Evolutionary conservation across 148 eudicot species (phyloP).

Genomic region (Pharnaceum exiguum): DNA sequence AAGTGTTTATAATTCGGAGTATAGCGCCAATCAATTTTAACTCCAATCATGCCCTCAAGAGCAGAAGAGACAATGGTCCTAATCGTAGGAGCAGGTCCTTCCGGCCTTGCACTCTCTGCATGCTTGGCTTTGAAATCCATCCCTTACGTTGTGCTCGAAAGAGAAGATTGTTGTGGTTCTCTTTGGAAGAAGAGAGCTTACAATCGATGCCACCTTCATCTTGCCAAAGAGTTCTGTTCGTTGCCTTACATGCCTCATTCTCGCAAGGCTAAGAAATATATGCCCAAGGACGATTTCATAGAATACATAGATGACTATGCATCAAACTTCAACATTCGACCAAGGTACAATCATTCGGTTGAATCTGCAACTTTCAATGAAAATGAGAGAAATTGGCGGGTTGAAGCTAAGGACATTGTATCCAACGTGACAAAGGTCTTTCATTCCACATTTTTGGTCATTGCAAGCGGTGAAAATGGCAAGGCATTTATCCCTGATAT

Average conservation of each 20-base stretch:
- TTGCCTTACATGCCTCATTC: conserved; percentile 33
- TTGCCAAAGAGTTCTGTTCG: conserved; percentile 36
- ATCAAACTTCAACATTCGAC: conserved; percentile 24
- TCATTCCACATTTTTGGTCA: conserved; percentile 22
- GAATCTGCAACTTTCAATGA: conserved; percentile 23
- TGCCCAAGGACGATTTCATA: conserved; percentile 33
- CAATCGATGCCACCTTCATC: conserved; percentile 46
- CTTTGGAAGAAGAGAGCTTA: conserved; percentile 49
- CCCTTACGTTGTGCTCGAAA: conserved; percentile 38
- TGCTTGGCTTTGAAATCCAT: conserved; percentile 24
- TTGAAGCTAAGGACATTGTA: conserved; percentile 1
- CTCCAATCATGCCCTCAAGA: not conserved
- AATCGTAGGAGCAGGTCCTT: conserved; percentile 41
- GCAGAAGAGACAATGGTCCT: conserved; percentile 26
- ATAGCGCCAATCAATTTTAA: conserved; percentile 45
- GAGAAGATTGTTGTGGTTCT: conserved; percentile 43
- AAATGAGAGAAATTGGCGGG: conserved; percentile 22
- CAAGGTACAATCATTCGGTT: conserved; percentile 24
- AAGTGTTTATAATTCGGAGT: no score
- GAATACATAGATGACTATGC: conserved; percentile 43
- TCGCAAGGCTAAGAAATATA: conserved; percentile 15
- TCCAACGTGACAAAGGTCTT: conserved; percentile 12
- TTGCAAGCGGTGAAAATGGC: conserved; percentile 37
- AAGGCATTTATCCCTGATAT: conserved; percentile 23
- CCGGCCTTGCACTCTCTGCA: conserved; percentile 36